Conservation (phyloP, 805 yeast genomes). For the Lipomyces mesembrius region DNA sequence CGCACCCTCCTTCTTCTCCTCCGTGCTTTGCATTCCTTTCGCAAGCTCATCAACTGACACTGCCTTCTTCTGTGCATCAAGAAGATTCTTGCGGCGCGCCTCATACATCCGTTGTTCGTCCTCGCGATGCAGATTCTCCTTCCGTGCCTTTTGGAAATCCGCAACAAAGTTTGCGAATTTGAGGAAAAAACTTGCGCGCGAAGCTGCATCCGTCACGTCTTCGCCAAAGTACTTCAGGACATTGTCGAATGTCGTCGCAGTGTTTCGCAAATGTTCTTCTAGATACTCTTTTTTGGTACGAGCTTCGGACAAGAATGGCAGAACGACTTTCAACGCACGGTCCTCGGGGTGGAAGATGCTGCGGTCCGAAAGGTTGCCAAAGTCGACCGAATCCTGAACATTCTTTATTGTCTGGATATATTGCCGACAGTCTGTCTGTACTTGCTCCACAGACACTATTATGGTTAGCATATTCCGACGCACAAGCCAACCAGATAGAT, state of each 20-base stretch:
- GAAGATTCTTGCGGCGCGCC: constrained; percentile 65
- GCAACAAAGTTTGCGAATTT: constrained; percentile 78
- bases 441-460: constrained; percentile 73
- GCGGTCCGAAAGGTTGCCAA: constrained; percentile 85
- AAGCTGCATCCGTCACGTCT: constrained; percentile 68
- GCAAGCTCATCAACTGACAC: constrained; percentile 39
- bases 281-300: constrained; percentile 68
- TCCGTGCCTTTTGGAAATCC: constrained; percentile 79
- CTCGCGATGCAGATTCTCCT: constrained; percentile 78
- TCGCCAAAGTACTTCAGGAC: constrained; percentile 91
- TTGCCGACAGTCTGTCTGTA: constrained; percentile 71
- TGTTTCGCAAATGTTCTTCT: constrained; percentile 63
- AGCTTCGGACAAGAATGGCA: constrained; percentile 75
- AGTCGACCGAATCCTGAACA: constrained; percentile 71
- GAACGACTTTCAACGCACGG: constrained; percentile 62
- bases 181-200: constrained; percentile 71
- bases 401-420: constrained; percentile 66
- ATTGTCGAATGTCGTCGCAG: constrained; percentile 66
- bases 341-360: constrained; percentile 83
- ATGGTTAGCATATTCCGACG: background rate
- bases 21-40: constrained; percentile 26
- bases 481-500: too few species aligned
- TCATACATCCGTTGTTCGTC: constrained; percentile 80
- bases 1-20: constrained; percentile 25
- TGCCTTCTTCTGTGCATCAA: constrained; percentile 54